These are phyloP conservation scores for Ceratobasidium sp. DNA, from an alignment of 1,284 basidiomycete genomes.

Conservation along the genomic window DNA sequence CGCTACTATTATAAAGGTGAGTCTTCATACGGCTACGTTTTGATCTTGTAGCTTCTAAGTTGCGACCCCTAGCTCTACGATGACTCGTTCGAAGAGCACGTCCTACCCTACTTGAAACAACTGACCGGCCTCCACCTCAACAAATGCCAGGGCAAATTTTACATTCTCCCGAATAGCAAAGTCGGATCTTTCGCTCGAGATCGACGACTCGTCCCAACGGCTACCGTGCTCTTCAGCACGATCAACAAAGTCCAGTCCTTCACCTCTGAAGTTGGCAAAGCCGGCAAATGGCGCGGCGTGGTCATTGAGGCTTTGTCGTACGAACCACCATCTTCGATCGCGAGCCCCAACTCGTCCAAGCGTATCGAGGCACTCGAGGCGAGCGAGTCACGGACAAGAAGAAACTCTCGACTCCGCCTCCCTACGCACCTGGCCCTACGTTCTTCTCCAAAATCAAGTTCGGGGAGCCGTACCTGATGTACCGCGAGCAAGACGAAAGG, in stretches of 20 bases:
- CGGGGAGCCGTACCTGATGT: conserved; percentile 99
- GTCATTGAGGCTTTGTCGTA: conserved; percentile 96
- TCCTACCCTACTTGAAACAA: conserved; percentile 84
- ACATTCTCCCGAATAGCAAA: conserved; percentile 75
- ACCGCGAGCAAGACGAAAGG: conserved; percentile 97
- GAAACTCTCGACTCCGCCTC: conserved; percentile 56
- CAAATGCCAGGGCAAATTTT: conserved; percentile 76
- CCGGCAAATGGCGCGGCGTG: conserved; percentile 86
- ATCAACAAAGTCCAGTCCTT: conserved; percentile 81
- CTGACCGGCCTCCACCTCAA: conserved; percentile 95
- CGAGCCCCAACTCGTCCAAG: conserved; percentile 55
- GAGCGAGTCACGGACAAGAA: conserved; percentile 51
- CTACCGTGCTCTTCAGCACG: conserved; percentile 71
- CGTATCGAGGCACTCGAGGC: conserved; percentile 55
- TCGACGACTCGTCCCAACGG: conserved; percentile 93
- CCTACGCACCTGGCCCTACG: conserved; percentile 82
- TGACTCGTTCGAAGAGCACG: conserved; percentile 98
- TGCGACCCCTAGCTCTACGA: conserved; percentile 83
- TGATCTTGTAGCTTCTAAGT: neutral
- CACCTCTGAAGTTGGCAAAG: conserved; percentile 76
- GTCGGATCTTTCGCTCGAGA: conserved; percentile 87
- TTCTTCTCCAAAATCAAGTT: conserved; percentile 99
- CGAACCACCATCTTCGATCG: conserved; percentile 73
- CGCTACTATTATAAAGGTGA: conserved; percentile 92
- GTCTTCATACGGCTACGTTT: conserved; percentile 50